Conservation (phyloP, 2,329 filamentous ascomycete genomes). For the Pseudocercospora pini-densiflorae region DNA sequence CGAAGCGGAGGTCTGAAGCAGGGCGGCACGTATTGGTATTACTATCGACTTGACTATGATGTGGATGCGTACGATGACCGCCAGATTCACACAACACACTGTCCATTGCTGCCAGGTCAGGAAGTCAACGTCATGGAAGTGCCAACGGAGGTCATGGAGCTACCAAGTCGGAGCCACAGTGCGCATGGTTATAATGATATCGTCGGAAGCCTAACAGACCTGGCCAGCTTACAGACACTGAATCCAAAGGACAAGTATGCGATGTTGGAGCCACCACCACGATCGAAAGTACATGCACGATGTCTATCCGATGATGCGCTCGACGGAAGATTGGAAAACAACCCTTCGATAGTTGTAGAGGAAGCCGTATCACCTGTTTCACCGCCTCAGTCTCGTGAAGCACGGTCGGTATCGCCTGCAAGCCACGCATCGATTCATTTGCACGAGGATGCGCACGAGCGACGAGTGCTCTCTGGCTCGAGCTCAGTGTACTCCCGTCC, state of each 20-base stretch:
- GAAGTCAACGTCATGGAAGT: slow-evolving; percentile 82
- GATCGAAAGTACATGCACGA: slow-evolving; percentile 36
- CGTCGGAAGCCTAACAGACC: slow-evolving; percentile 28
- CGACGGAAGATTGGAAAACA: slow-evolving; percentile 31
- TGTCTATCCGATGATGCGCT: slow-evolving; percentile 39
- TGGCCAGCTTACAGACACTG: slow-evolving; percentile 31
- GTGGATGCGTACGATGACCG: slow-evolving; percentile 75
- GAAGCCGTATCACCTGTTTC: slow-evolving; percentile 21
- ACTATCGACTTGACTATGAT: slow-evolving; percentile 84
- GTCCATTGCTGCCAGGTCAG: slow-evolving; percentile 87
- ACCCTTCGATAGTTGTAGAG: slow-evolving; percentile 16
- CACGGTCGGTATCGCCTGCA: slow-evolving; percentile 13
- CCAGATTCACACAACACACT: slow-evolving; percentile 75
- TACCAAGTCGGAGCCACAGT: slow-evolving; percentile 35
- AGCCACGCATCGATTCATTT: slow-evolving; percentile 10
- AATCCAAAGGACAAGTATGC: slow-evolving; percentile 36
- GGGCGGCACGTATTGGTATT: slow-evolving; percentile 95
- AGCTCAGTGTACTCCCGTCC: slow-evolving; percentile 22
- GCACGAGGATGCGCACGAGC: background rate
- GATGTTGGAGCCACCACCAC: slow-evolving; percentile 34
- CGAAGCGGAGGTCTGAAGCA: slow-evolving; percentile 84
- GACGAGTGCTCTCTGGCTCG: slow-evolving; percentile 11
- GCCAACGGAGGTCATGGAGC: slow-evolving; percentile 62
- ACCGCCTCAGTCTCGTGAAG: slow-evolving; percentile 12
- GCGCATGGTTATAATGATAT: slow-evolving; percentile 33